Percentiles rank a stretch among this genome's conserved stretches.
phyloP scores from a whole-genome alignment of 768 basidiomycete genomes.

The Scleroderma citrinum region DNA sequence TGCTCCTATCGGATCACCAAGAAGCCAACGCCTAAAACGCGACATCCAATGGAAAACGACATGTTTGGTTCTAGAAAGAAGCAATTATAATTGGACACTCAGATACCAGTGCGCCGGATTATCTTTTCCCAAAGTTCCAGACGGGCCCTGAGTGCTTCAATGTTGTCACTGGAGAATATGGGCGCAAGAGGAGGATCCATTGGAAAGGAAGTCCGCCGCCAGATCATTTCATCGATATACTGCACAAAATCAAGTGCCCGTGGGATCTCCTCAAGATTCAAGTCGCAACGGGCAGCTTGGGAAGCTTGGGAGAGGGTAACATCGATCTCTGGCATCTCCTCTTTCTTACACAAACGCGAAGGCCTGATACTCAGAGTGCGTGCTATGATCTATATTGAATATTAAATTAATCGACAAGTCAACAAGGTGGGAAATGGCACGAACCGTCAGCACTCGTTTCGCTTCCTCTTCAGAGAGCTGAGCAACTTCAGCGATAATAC shows the following conservation, averaged over 20 bases:
- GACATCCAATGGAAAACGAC: too few relatives aligned
- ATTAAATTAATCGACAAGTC: not conserved
- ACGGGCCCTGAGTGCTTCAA: constrained; percentile 16
- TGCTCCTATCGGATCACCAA: too few relatives aligned
- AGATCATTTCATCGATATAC: constrained; percentile 23
- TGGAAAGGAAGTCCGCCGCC: constrained; percentile 15
- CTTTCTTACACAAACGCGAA: not conserved
- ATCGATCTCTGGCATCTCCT: not conserved
- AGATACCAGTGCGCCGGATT: constrained; percentile 10
- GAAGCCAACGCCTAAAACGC: too few relatives aligned
- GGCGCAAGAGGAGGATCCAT: constrained; percentile 7
- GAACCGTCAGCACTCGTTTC: constrained; percentile 16
- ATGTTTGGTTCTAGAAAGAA: too few relatives aligned
- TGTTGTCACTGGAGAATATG: constrained; percentile 22
- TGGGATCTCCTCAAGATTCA: constrained; percentile 15
- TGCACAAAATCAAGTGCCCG: constrained; percentile 22
- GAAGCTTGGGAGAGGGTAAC: not conserved
- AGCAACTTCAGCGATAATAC: constrained; percentile 11
- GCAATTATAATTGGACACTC: not conserved
- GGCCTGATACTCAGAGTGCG: constrained; percentile 12
- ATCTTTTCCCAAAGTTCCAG: constrained; percentile 25
- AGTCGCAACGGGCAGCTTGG: constrained; percentile 1
- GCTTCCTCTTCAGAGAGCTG: constrained; percentile 19
- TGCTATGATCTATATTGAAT: constrained; percentile 8
- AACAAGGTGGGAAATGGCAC: not conserved